Conservation (phyloP, 2,329 filamentous ascomycete genomes). For the Tricladium varicosporioides region DNA sequence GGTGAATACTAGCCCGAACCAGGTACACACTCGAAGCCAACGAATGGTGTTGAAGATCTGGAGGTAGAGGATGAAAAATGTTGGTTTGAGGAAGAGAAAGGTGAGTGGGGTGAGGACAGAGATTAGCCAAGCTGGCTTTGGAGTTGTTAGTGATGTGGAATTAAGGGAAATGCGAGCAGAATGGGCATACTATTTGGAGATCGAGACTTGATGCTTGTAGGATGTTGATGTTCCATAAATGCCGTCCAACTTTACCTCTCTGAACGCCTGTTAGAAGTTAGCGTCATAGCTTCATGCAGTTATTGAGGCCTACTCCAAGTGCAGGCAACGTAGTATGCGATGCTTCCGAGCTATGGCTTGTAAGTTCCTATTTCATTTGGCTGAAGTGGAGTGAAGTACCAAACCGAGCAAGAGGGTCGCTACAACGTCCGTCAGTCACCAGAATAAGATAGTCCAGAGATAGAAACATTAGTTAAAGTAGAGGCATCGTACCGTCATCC, state of each 20-base stretch:
- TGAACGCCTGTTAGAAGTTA: not conserved
- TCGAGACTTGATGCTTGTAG: not conserved
- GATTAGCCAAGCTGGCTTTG: not conserved
- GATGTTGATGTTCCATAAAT: not conserved
- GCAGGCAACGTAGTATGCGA: not conserved
- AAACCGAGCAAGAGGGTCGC: not conserved
- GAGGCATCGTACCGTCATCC: constrained; percentile 2
- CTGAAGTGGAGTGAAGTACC: not conserved
- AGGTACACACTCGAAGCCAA: not conserved
- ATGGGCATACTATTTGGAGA: not conserved
- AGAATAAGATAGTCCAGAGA: too few relatives aligned
- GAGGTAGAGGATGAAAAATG: not conserved
- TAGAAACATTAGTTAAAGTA: too few relatives aligned
- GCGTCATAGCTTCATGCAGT: not conserved
- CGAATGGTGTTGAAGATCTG: not conserved
- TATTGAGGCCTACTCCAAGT: not conserved
- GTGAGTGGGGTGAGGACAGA: not conserved
- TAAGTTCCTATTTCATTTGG: not conserved
- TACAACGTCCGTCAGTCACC: too few relatives aligned
- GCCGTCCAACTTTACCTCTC: not conserved
- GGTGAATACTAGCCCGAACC: not conserved
- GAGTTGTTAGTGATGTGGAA: not conserved
- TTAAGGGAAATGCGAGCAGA: not conserved
- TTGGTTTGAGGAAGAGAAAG: not conserved
- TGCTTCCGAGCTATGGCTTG: not conserved